Conservation (phyloP, 208 protist genomes). For the Chromosphaera perkinsii region DNA sequence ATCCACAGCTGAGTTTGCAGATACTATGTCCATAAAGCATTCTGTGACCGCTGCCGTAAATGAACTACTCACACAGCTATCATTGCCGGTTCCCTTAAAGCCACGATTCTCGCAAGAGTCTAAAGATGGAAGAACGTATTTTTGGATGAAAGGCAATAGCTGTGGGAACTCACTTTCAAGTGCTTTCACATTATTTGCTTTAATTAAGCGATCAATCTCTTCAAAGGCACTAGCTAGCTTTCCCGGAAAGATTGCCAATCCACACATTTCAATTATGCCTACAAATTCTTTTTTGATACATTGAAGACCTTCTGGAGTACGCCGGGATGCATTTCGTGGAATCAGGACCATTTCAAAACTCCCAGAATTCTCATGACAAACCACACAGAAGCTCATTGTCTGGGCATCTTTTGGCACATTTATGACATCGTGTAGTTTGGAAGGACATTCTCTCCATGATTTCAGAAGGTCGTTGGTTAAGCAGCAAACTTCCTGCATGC, state of each 20-base stretch:
- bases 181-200: background rate
- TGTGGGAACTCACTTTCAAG: background rate
- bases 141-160: background rate
- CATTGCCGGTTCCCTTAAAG: too few species aligned
- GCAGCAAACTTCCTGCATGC: too few species aligned
- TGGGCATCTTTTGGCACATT: slow-evolving; percentile 25
- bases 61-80: too few species aligned
- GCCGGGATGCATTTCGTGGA: slow-evolving; percentile 14
- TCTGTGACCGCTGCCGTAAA: too few species aligned
- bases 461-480: too few species aligned
- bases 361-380: background rate
- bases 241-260: slow-evolving; percentile 28
- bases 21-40: too few species aligned
- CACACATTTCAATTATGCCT: slow-evolving; percentile 35
- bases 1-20: too few species aligned
- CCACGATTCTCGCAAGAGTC: too few species aligned
- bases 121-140: too few species aligned
- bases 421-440: too few species aligned
- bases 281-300: slow-evolving; percentile 46
- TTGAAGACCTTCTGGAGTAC: slow-evolving; percentile 4
- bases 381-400: slow-evolving; percentile 26
- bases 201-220: background rate
- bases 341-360: slow-evolving; percentile 28
- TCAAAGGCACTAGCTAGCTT: slow-evolving; percentile 4
- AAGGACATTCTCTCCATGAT: too few species aligned